Conservation (phyloP, 2,329 filamentous ascomycete genomes). For the Colletotrichum salicis region DNA sequence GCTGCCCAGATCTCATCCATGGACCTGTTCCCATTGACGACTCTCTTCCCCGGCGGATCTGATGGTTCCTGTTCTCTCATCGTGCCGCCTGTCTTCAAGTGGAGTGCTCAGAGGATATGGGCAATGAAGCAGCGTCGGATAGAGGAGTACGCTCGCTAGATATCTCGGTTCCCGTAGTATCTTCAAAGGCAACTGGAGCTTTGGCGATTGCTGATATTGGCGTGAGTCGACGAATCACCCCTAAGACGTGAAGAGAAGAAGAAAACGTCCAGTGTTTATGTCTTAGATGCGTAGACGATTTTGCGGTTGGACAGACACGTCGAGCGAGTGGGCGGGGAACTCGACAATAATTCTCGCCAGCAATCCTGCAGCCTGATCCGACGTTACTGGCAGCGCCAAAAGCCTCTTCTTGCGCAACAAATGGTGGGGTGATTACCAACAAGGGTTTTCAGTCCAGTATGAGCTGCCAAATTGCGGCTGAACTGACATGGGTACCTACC, state of each 20-base stretch:
- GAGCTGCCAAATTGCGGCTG: not conserved
- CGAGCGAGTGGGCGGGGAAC: not conserved
- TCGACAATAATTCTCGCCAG: not conserved
- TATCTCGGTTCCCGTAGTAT: not conserved
- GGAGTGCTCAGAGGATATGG: not conserved
- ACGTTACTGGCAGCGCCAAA: not conserved
- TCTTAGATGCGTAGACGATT: too few species aligned
- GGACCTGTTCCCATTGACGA: not conserved
- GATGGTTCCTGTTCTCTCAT: not conserved
- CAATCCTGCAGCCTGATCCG: not conserved
- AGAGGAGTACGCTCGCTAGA: not conserved
- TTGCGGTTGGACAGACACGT: not conserved
- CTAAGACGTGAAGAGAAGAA: not conserved
- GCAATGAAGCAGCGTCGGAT: not conserved
- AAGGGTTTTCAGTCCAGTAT: not conserved
- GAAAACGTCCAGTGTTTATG: too few species aligned
- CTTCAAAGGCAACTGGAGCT: not conserved
- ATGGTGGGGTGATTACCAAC: not conserved
- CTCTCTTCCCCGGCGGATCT: not conserved
- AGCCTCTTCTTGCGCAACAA: not conserved
- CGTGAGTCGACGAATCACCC: not conserved
- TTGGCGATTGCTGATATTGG: not conserved
- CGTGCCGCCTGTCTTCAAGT: not conserved
- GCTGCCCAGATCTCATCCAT: not conserved
- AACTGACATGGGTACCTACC: not conserved